A percentile compares a stretch with the other conserved stretches of the same genome.
Conservation (phyloP, 1,139 yeast species). For the Tardiomyces blankii region DNA sequence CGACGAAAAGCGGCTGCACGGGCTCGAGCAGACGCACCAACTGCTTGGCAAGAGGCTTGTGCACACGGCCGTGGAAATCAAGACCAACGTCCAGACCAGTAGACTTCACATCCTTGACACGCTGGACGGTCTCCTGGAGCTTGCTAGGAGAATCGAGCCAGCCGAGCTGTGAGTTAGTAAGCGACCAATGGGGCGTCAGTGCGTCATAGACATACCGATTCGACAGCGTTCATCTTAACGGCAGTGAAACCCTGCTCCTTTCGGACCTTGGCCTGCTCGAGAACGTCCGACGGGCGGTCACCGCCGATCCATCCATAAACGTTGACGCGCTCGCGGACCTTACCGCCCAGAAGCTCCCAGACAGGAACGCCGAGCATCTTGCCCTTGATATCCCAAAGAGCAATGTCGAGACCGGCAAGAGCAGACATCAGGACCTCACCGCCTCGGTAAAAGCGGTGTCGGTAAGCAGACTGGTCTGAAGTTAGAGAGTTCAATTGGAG, state of each 20-base stretch:
- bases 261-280: slow-evolving; percentile 18
- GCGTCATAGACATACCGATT: slow-evolving; percentile 8
- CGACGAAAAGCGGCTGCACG: slow-evolving; percentile 21
- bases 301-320: slow-evolving; percentile 28
- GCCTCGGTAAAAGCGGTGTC: slow-evolving; percentile 24
- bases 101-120: slow-evolving; percentile 16
- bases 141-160: slow-evolving; percentile 21
- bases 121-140: slow-evolving; percentile 19
- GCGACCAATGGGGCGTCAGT: too few relatives aligned
- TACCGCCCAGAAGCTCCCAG: slow-evolving; percentile 22
- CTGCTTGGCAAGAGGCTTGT: slow-evolving; percentile 23
- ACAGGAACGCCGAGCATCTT: slow-evolving; percentile 24
- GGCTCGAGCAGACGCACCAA: slow-evolving; percentile 20
- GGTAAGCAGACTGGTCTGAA: slow-evolving; percentile 16
- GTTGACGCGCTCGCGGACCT: slow-evolving; percentile 19
- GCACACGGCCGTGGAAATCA: slow-evolving; percentile 23
- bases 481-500: not conserved
- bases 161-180: slow-evolving; percentile 11
- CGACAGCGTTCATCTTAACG: slow-evolving; percentile 24
- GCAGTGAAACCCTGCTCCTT: slow-evolving; percentile 24
- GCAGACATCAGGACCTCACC: slow-evolving; percentile 25
- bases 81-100: slow-evolving; percentile 22
- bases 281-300: slow-evolving; percentile 21
- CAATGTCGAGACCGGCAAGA: slow-evolving; percentile 23
- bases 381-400: slow-evolving; percentile 26